Evolutionary conservation across 2,329 filamentous ascomycete genomes (phyloP).

Genomic region (Akanthomyces muscarius): DNA sequence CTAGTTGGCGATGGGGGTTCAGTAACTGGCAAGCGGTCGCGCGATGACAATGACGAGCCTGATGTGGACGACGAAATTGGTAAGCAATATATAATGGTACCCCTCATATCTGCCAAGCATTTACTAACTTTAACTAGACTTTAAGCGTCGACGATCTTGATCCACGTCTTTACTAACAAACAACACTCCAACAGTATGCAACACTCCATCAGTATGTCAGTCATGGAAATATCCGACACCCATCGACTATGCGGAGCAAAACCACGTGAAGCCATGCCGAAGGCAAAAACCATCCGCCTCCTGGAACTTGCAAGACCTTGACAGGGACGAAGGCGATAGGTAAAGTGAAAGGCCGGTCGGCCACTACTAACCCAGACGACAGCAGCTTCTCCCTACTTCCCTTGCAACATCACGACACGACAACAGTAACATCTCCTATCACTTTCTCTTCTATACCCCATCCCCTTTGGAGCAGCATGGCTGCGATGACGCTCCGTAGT

Average conservation of each 20-base stretch:
- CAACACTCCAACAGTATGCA: constrained; percentile 19
- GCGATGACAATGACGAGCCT: constrained; percentile 28
- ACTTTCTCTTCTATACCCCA: not conserved
- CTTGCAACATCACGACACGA: not conserved
- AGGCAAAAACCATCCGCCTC: not conserved
- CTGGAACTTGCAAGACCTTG: not conserved
- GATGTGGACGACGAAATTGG: constrained; percentile 34
- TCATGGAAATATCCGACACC: not conserved
- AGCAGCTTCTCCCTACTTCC: not conserved
- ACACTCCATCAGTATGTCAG: too few relatives aligned
- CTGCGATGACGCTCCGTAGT: not conserved
- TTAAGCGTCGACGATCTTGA: constrained; percentile 49
- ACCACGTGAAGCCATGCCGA: not conserved
- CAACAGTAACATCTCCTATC: constrained; percentile 3
- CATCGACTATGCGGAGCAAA: not conserved
- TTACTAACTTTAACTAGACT: constrained; percentile 37
- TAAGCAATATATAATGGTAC: constrained; percentile 17
- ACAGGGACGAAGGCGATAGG: not conserved
- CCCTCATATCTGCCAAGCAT: not conserved
- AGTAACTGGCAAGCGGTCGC: constrained; percentile 27
- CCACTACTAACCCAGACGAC: constrained; percentile 10
- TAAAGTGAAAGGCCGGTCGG: constrained; percentile 8
- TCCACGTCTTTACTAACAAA: constrained; percentile 15
- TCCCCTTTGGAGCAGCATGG: not conserved
- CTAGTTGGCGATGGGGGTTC: constrained; percentile 21